Evolutionary conservation across 768 basidiomycete genomes (phyloP).

Genomic region (Rhodosporidiobolus sp.): DNA sequence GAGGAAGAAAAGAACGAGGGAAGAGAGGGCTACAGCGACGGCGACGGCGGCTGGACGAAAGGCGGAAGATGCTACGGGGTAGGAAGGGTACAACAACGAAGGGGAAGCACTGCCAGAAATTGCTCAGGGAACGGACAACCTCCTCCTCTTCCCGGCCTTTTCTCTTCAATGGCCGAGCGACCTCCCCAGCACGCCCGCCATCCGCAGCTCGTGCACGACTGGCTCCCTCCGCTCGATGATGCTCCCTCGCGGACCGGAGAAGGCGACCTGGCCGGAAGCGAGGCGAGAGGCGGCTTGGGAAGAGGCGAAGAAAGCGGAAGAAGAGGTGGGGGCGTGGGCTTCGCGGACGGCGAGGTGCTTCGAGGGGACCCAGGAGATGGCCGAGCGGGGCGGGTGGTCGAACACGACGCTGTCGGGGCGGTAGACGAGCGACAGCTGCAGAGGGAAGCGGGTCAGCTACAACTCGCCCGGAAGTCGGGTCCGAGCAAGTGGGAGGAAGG

Average conservation of each 20-base stretch:
- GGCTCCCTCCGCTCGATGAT: neutral
- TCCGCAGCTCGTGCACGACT: neutral
- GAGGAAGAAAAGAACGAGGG: no score
- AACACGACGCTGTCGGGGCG: constrained; percentile 18
- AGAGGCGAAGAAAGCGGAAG: neutral
- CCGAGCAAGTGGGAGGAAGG: neutral
- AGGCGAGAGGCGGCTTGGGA: neutral
- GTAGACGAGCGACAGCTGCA: constrained; percentile 12
- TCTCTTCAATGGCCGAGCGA: neutral
- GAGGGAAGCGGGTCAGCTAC: neutral
- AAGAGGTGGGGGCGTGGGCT: neutral
- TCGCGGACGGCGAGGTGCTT: constrained; percentile 13
- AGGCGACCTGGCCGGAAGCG: neutral
- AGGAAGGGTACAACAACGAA: no score
- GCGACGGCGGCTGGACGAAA: no score
- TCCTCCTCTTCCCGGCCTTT: neutral
- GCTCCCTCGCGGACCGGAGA: neutral
- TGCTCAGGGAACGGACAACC: neutral
- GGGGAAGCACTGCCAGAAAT: no score
- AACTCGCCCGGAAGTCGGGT: neutral
- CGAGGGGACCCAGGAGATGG: constrained; percentile 11
- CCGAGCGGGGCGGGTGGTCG: constrained; percentile 14
- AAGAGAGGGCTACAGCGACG: no score
- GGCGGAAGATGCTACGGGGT: no score
- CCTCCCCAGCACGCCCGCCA: neutral